Percentiles rank a stretch among this genome's conserved stretches.
phyloP scores from a whole-genome alignment of 140 eudicot species.

The Bidens hawaiensis region DNA sequence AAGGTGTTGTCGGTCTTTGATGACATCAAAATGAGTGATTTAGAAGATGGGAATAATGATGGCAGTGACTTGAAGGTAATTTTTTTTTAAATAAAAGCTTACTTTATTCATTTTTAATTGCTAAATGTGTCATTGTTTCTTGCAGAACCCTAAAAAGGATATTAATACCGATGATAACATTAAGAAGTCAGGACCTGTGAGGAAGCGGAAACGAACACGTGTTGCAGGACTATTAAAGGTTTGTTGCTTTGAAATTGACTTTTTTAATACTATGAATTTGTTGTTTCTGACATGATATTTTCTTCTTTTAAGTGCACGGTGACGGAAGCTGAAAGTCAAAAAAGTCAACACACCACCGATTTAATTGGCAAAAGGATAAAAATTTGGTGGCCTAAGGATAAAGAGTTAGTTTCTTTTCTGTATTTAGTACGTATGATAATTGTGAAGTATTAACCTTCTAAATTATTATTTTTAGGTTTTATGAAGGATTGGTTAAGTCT shows the following conservation, averaged over 20 bases:
- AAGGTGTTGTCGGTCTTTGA: slow-evolving; percentile 36
- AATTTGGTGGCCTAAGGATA: slow-evolving; percentile 98
- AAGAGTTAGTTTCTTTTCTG: slow-evolving; percentile 50
- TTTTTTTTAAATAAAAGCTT: not conserved
- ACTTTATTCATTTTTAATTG: not conserved
- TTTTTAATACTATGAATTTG: not conserved
- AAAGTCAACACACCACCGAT: slow-evolving; percentile 42
- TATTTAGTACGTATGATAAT: slow-evolving; percentile 9
- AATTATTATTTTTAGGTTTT: slow-evolving; percentile 46
- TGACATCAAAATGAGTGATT: slow-evolving; percentile 44
- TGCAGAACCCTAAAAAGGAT: slow-evolving; percentile 41
- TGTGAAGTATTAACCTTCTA: not conserved
- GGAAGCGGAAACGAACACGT: slow-evolving; percentile 57
- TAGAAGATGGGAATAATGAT: slow-evolving; percentile 36
- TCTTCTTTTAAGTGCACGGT: slow-evolving; percentile 55
- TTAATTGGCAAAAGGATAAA: slow-evolving; percentile 73
- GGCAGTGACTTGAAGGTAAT: slow-evolving; percentile 45
- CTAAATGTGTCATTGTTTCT: not conserved
- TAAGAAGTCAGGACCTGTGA: slow-evolving; percentile 38
- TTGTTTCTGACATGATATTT: not conserved
- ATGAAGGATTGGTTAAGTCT: slow-evolving; percentile 92
- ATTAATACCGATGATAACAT: slow-evolving; percentile 23
- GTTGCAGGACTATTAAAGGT: slow-evolving; percentile 73
- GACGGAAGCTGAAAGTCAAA: slow-evolving; percentile 42
- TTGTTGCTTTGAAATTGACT: slow-evolving; percentile 18